Evolutionary conservation across 1,139 yeast species (phyloP).

Genomic region (Tardiomyces depauwii): DNA sequence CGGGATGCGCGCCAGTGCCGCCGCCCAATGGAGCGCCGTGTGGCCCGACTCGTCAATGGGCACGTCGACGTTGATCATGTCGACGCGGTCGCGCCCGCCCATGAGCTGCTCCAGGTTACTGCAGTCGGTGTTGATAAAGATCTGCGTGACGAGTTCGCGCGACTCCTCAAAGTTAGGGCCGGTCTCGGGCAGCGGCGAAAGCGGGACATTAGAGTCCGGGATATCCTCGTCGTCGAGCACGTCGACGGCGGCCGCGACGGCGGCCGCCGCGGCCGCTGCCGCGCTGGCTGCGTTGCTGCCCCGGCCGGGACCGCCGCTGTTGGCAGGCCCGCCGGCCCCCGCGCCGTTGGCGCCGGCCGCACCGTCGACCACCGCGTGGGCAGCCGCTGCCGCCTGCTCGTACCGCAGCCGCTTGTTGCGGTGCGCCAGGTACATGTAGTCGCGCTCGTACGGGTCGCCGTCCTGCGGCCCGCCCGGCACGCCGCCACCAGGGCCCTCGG

Average conservation of each 20-base stretch:
- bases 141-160: slow-evolving; percentile 45
- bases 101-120: slow-evolving; percentile 28
- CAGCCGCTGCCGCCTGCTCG: background rate
- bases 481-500: background rate
- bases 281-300: slow-evolving; percentile 2
- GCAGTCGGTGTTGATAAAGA: slow-evolving; percentile 39
- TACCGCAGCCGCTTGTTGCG: background rate
- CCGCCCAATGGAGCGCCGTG: slow-evolving; percentile 92
- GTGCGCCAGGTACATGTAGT: background rate
- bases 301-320: no score
- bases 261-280: slow-evolving; percentile 5
- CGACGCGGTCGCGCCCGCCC: slow-evolving; percentile 6
- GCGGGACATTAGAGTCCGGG: slow-evolving; percentile 22
- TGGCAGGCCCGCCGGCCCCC: no score
- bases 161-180: slow-evolving; percentile 34
- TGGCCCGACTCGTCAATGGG: slow-evolving; percentile 91
- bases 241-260: slow-evolving; percentile 8
- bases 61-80: slow-evolving; percentile 49
- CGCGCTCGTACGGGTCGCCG: background rate
- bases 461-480: background rate
- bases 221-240: slow-evolving; percentile 9
- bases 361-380: no score
- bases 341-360: no score
- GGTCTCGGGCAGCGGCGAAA: slow-evolving; percentile 40
- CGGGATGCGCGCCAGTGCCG: slow-evolving; percentile 72